These are phyloP conservation scores for Nakazawaea ernobii DNA, from an alignment of 805 yeast species.

Conservation along the genomic window DNA sequence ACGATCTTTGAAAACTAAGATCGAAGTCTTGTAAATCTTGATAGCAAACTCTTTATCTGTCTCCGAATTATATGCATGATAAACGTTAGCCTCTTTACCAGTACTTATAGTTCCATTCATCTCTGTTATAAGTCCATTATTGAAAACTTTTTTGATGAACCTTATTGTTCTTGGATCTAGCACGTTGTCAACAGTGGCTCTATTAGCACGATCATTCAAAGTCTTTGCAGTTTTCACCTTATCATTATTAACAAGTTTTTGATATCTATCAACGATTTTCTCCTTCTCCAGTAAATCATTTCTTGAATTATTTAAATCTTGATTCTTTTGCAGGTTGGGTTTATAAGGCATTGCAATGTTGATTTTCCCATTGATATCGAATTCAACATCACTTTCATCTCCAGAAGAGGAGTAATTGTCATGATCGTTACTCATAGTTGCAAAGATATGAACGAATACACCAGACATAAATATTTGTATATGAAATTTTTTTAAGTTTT, in stretches of 20 bases:
- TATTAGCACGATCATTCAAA: conserved; percentile 43
- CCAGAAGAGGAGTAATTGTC: conserved; percentile 1
- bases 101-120: conserved; percentile 93
- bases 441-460: background rate
- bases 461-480: background rate
- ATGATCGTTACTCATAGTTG: background rate
- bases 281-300: conserved; percentile 11
- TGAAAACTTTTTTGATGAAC: conserved; percentile 75
- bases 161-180: conserved; percentile 89
- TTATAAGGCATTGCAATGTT: conserved; percentile 2
- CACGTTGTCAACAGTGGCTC: conserved; percentile 97
- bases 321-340: background rate
- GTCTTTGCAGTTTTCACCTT: conserved; percentile 10
- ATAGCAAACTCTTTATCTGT: conserved; percentile 68
- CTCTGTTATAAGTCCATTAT: conserved; percentile 75
- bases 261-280: conserved; percentile 9
- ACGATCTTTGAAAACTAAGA: conserved; percentile 92
- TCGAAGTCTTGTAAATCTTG: conserved; percentile 93
- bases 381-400: background rate
- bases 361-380: conserved; percentile 3
- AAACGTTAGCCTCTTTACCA: conserved; percentile 98
- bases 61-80: conserved; percentile 58
- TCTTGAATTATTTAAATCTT: background rate
- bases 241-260: conserved; percentile 11
- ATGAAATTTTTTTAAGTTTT: no score